phyloP scores from a whole-genome alignment of 202 grass and related monocot genomes.

The Cymbopogon flexuosus region DNA sequence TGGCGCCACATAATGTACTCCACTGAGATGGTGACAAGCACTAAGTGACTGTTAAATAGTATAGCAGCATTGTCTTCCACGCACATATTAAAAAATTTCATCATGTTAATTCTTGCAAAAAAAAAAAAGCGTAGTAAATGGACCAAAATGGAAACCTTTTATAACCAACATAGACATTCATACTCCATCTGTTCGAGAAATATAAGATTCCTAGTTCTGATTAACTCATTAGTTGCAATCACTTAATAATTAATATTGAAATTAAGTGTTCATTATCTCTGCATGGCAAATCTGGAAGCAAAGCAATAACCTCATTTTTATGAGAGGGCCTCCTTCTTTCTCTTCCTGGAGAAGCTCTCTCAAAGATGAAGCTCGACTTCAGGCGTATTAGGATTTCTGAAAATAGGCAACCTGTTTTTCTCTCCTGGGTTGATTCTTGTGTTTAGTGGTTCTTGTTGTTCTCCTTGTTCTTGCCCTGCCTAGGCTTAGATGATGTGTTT shows the following conservation, averaged over 20 bases:
- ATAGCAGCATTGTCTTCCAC: neutral
- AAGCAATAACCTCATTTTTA: no score
- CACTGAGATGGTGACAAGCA: constrained; percentile 5
- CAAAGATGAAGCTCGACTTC: no score
- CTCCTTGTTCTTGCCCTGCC: no score
- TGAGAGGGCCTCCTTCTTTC: no score
- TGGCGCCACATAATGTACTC: neutral
- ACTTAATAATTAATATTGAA: neutral
- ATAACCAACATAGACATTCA: neutral
- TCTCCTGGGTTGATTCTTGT: no score
- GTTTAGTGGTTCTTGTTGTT: no score
- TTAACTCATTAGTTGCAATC: neutral
- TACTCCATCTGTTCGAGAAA: constrained; percentile 12
- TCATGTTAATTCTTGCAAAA: neutral
- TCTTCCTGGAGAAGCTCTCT: no score
- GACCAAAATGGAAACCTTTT: neutral
- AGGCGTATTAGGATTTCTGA: no score
- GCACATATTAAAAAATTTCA: constrained; percentile 16
- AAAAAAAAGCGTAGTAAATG: neutral
- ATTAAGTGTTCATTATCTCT: neutral
- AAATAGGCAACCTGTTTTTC: no score
- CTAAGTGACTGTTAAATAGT: constrained; percentile 22
- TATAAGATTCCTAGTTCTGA: constrained; percentile 1
- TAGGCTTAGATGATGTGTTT: no score
- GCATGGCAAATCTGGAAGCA: no score